Evolutionary conservation across 2,329 filamentous ascomycete species (phyloP).

Genomic region (Colletotrichum kahawae): DNA sequence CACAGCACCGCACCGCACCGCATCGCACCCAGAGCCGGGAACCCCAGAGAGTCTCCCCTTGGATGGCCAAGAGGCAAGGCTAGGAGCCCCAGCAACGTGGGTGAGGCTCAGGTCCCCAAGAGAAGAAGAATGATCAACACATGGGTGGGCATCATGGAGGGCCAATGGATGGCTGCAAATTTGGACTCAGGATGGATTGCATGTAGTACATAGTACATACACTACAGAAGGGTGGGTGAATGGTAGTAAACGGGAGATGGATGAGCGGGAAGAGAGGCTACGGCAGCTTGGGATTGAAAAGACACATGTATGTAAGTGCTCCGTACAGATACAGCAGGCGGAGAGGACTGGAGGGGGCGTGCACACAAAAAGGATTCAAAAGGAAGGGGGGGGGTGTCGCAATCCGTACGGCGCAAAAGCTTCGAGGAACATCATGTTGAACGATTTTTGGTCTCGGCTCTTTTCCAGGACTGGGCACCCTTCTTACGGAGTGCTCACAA

Average conservation of each 20-base stretch:
- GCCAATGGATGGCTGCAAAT: not conserved
- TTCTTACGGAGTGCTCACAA: no score
- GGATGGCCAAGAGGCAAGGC: not conserved
- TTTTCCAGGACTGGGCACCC: no score
- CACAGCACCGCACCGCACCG: no score
- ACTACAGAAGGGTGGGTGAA: not conserved
- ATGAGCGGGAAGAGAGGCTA: not conserved
- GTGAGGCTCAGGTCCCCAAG: not conserved
- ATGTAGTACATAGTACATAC: not conserved
- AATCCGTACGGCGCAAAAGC: no score
- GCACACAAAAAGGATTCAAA: not conserved
- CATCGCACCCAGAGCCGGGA: not conserved
- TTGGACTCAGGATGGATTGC: not conserved
- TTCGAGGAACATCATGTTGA: not conserved
- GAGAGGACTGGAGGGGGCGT: not conserved
- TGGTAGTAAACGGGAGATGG: not conserved
- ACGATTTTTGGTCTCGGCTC: not conserved
- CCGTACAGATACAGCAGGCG: no score
- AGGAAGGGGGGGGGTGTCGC: not conserved
- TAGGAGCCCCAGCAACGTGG: not conserved
- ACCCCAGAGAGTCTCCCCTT: not conserved
- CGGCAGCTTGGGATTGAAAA: no score
- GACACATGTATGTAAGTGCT: no score
- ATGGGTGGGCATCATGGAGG: not conserved
- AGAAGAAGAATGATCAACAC: conserved; percentile 16